Evolutionary conservation across 352 stramenopile species (phyloP), one percentile per base, ranked within the genome.

Genomic region (Pythium dissotocum): DNA sequence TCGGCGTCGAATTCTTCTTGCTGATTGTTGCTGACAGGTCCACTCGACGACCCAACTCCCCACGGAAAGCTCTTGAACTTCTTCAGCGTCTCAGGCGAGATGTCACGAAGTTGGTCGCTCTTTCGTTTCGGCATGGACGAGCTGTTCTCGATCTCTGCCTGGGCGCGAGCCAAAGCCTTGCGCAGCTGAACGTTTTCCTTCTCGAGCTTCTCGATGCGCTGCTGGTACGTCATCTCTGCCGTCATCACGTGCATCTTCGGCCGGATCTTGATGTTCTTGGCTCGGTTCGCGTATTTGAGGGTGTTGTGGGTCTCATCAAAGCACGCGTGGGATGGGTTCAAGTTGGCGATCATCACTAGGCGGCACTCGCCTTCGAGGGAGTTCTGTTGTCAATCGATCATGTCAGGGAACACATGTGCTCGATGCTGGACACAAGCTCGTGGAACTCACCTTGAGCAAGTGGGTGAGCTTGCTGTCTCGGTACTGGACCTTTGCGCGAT

Each of bases 251-350:
- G 90, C 71, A 82, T 81, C 63, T 88, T 89, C 1, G 89, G 85
- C 10, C 88, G 83, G 35, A 91, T 97, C 65, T 96, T 95, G 74
- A 97, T 97, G 63, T 95, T 95, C 71, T 97, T 97, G 30, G 90
- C 90, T 14, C 90, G 79, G 49, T 96, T 96, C 8, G 90, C 90
- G 55, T 87, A 89, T 77, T 97, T 97, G 21, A 97, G 76, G 12
- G 90, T 97, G 71, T 97, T 97, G 61, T 96, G 81, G 2, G 87
- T 95, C 66, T 97, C 90, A 56, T 97, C 90, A 60, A 97, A 97
- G 48, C 76, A 88, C 13, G 78, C 75, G 32, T 88, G 77, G 1
- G 89, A 86, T 36, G 82, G 80, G 55, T 87, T 93, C 38, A 97
- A 83, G 51, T 95, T 96, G 24, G 89, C 88, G 53, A 97, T 97